phyloP scores from a whole-genome alignment of 1,139 yeast species.

The Scheffersomyces titani region DNA sequence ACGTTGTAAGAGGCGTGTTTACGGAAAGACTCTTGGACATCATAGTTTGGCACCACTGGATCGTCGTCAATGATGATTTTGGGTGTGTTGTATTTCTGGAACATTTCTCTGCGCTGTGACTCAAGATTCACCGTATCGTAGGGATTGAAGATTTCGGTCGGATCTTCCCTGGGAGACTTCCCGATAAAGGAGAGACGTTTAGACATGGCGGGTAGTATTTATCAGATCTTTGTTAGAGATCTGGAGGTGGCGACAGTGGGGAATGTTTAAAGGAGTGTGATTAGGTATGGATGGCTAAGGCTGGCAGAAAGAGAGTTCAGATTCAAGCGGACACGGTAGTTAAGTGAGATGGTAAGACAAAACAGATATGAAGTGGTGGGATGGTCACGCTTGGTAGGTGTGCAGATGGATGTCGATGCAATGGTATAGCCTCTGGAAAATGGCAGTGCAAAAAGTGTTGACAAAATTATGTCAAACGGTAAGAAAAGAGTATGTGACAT shows the following conservation, averaged over 20 bases:
- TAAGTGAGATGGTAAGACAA: neutral
- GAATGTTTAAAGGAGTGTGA: neutral
- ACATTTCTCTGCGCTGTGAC: conserved; percentile 21
- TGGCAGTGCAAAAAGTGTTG: neutral
- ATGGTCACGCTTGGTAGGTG: neutral
- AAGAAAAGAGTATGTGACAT: neutral
- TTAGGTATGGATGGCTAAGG: neutral
- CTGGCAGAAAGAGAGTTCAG: neutral
- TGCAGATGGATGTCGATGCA: neutral
- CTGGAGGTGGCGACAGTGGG: neutral
- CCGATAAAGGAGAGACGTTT: conserved; percentile 4
- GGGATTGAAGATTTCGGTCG: conserved; percentile 21
- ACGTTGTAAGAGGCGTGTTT: conserved; percentile 43
- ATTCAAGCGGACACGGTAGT: neutral
- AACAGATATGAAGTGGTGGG: neutral
- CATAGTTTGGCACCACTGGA: conserved; percentile 41
- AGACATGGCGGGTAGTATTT: conserved; percentile 4
- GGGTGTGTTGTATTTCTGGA: conserved; percentile 21
- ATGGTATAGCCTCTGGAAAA: neutral
- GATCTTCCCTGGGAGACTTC: conserved; percentile 6
- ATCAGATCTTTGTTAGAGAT: neutral
- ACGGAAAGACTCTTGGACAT: conserved; percentile 30
- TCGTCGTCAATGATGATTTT: conserved; percentile 38
- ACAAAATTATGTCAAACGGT: neutral
- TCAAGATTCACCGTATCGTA: conserved; percentile 28